Conservation (phyloP, 2,329 filamentous ascomycete species). For the Cytospora leucostoma region DNA sequence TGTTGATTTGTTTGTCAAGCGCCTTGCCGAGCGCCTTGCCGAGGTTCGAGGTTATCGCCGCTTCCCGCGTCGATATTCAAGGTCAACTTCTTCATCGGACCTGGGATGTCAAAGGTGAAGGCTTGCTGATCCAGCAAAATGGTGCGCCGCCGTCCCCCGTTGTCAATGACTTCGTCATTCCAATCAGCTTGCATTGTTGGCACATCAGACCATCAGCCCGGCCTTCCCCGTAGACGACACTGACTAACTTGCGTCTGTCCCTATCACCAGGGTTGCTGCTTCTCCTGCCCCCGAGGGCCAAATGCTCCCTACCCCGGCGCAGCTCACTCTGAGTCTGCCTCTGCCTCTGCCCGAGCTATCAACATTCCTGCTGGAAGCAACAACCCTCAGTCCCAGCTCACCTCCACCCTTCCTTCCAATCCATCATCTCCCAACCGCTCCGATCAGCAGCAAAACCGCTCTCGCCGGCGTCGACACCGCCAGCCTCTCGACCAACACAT, state of each 20-base stretch:
- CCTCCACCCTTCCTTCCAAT: slow-evolving; percentile 22
- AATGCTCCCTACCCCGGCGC: slow-evolving; percentile 57
- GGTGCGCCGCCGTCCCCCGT: neutral
- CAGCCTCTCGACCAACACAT: slow-evolving; percentile 63
- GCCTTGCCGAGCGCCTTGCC: neutral
- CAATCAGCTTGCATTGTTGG: too few species aligned
- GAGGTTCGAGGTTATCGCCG: neutral
- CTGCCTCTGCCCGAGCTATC: slow-evolving; percentile 56
- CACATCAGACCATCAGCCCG: too few species aligned
- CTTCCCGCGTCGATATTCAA: neutral
- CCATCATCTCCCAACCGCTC: slow-evolving; percentile 29
- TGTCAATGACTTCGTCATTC: neutral
- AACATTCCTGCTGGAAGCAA: slow-evolving; percentile 42
- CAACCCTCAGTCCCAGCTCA: slow-evolving; percentile 4
- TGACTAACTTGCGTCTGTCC: slow-evolving; percentile 1
- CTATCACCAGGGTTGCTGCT: slow-evolving; percentile 56
- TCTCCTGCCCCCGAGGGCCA: slow-evolving; percentile 53
- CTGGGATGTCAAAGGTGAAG: neutral
- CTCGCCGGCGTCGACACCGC: slow-evolving; percentile 41
- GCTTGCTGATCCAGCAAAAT: neutral
- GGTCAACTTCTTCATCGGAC: neutral
- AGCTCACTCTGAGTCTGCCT: slow-evolving; percentile 38
- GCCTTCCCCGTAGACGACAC: neutral
- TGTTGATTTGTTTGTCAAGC: neutral
- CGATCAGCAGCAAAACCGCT: slow-evolving; percentile 32